A percentile compares a stretch with the other conserved stretches of the same genome.
phyloP scores from a whole-genome alignment of 1,284 basidiomycete species.

The Naganishia liquefaciens region DNA sequence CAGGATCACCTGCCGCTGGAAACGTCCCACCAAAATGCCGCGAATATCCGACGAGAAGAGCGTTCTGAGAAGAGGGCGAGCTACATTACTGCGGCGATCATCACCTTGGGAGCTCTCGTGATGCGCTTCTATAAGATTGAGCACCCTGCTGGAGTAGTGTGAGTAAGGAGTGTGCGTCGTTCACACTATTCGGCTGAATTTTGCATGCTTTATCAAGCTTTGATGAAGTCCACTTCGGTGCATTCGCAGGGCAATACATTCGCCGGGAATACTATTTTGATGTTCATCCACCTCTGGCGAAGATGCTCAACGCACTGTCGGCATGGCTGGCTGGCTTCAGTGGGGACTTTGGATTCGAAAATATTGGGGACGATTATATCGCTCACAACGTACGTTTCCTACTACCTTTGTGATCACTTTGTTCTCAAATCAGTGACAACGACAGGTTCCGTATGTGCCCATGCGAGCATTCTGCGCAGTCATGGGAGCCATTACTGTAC shows the following conservation, averaged over 20 bases:
- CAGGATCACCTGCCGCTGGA: conserved; percentile 8
- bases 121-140: conserved; percentile 91
- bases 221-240: conserved; percentile 93
- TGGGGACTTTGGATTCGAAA: conserved; percentile 89
- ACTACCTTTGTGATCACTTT: not conserved
- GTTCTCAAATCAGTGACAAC: not conserved
- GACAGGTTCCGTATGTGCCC: conserved; percentile 85
- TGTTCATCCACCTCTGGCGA: conserved; percentile 95
- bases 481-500: conserved; percentile 83
- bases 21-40: not conserved
- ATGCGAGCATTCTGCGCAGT: conserved; percentile 90
- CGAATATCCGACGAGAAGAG: not conserved
- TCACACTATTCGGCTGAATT: not conserved
- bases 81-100: not conserved
- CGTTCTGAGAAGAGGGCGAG: conserved; percentile 4
- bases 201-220: conserved; percentile 61
- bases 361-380: conserved; percentile 88
- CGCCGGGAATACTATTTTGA: conserved; percentile 96
- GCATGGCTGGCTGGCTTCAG: conserved; percentile 98
- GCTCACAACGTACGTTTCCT: conserved; percentile 38
- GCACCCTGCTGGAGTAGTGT: conserved; percentile 93
- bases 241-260: conserved; percentile 88
- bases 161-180: conserved; percentile 51
- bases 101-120: conserved; percentile 61
- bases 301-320: conserved; percentile 84